A percentile compares a stretch with the other conserved stretches of the same genome.
phyloP scores from a whole-genome alignment of 441 rosid species.

The Populus hybrid region DNA sequence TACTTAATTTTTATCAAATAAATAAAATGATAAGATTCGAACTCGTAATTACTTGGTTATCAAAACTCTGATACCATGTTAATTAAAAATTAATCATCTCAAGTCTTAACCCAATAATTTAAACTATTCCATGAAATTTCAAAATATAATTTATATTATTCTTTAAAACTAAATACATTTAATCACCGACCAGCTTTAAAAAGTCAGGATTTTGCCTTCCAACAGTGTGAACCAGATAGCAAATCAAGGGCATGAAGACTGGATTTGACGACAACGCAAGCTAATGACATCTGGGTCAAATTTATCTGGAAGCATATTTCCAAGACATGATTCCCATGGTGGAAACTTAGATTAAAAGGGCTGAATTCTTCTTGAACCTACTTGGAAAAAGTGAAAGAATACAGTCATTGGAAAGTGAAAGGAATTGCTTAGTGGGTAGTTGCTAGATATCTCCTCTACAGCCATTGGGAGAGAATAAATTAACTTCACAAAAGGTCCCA shows the following conservation, averaged over 20 bases:
- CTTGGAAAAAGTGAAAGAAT: not conserved
- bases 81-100: no score
- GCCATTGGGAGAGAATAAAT: not conserved
- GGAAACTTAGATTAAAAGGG: not conserved
- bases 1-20: no score
- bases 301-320: not conserved
- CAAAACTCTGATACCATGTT: no score
- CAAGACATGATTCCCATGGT: constrained; percentile 1
- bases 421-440: not conserved
- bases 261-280: not conserved
- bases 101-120: no score
- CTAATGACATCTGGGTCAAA: not conserved
- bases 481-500: not conserved
- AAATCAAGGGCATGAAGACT: not conserved
- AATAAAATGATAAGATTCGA: accelerated
- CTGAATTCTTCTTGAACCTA: constrained; percentile 7
- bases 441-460: not conserved
- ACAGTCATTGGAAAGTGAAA: constrained; percentile 12
- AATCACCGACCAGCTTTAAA: not conserved
- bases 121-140: accelerated
- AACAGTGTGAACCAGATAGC: not conserved
- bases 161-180: no score
- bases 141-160: no score
- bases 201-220: not conserved
- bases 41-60: accelerated